Evolutionary conservation across 2,329 filamentous ascomycete genomes (phyloP).

Genomic region (Colletotrichum caudatum): DNA sequence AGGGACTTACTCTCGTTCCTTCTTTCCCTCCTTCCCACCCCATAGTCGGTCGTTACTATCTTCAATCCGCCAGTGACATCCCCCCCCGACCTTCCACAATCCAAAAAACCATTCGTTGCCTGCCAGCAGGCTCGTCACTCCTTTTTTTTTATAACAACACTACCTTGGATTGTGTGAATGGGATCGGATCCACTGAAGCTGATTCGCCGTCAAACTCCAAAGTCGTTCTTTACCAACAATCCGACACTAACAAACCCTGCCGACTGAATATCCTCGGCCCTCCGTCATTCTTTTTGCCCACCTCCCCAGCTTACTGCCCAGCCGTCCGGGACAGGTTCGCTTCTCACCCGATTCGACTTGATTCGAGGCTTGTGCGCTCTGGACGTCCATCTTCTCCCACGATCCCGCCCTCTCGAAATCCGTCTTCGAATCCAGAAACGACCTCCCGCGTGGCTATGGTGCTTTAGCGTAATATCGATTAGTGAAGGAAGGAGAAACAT

Average conservation of each 20-base stretch:
- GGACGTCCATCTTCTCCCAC: neutral
- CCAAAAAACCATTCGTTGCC: conserved; percentile 52
- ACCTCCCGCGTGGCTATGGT: conserved; percentile 30
- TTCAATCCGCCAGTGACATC: conserved; percentile 39
- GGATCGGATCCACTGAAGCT: conserved; percentile 28
- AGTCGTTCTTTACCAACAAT: conserved; percentile 49
- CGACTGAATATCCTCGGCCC: conserved; percentile 8
- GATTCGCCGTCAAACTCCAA: conserved; percentile 44
- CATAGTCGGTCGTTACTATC: conserved; percentile 50
- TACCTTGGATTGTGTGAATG: conserved; percentile 42
- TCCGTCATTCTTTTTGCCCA: conserved; percentile 23
- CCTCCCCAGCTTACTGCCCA: conserved; percentile 6
- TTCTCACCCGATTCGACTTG: conserved; percentile 7
- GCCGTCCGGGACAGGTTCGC: neutral
- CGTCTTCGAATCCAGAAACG: neutral
- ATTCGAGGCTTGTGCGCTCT: neutral
- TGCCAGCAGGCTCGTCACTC: conserved; percentile 71
- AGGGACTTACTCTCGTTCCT: conserved; percentile 43
- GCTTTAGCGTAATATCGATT: conserved; percentile 15
- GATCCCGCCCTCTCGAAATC: neutral
- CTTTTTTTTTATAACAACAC: conserved; percentile 58
- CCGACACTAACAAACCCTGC: neutral
- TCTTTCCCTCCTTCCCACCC: conserved; percentile 44
- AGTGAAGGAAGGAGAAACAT: conserved; percentile 36
- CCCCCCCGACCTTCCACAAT: conserved; percentile 52